phyloP scores from a whole-genome alignment of 2,329 filamentous ascomycete species.

The Ophiostoma pallidulum region DNA sequence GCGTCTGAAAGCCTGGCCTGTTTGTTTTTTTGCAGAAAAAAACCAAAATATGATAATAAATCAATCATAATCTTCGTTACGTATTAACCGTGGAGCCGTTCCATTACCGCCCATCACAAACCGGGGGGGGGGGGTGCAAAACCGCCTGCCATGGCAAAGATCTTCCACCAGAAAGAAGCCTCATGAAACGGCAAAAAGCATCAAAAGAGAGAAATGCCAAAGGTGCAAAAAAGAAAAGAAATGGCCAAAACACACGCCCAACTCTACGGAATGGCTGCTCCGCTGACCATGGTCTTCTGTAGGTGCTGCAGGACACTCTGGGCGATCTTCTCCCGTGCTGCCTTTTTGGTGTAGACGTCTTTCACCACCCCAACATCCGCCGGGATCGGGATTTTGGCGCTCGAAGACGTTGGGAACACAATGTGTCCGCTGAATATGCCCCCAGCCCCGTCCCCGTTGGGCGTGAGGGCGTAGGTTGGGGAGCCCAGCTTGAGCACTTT shows the following conservation, averaged over 20 bases:
- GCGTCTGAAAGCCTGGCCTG: too few relatives aligned
- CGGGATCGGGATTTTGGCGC: too few relatives aligned
- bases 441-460: not conserved
- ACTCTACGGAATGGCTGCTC: not conserved
- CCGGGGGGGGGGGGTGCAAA: too few relatives aligned
- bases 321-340: constrained; percentile 31
- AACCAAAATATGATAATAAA: too few relatives aligned
- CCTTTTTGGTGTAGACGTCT: constrained; percentile 26
- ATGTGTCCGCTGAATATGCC: constrained; percentile 28
- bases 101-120: too few relatives aligned
- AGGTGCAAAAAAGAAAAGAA: not conserved
- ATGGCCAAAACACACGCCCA: too few relatives aligned
- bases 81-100: too few relatives aligned
- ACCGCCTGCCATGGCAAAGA: too few relatives aligned
- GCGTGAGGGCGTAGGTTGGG: constrained; percentile 7
- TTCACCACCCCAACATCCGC: constrained; percentile 26
- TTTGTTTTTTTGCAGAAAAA: too few relatives aligned
- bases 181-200: not conserved
- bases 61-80: too few relatives aligned
- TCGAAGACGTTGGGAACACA: constrained; percentile 24
- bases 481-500: constrained; percentile 1
- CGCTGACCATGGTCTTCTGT: not conserved
- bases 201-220: not conserved
- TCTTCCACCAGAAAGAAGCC: too few relatives aligned
- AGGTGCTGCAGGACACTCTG: constrained; percentile 31